phyloP scores from a whole-genome alignment of 306 rosid species.

The Gastrolobium bilobum region DNA sequence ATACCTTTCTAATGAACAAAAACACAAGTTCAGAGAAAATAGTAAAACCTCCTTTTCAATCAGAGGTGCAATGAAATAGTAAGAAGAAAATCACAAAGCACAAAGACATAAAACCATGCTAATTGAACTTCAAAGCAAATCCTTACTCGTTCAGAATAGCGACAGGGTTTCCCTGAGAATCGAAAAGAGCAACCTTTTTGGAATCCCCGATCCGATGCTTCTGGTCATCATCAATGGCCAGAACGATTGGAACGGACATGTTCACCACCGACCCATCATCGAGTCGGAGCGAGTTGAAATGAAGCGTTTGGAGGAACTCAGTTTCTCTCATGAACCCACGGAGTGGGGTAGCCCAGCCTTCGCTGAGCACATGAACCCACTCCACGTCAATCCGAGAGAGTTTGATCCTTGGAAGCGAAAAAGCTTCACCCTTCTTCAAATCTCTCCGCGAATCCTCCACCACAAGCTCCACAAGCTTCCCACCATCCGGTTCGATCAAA shows the following conservation, averaged over 20 bases:
- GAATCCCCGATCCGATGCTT: slow-evolving; percentile 79
- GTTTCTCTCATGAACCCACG: slow-evolving; percentile 90
- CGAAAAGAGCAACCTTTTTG: slow-evolving; percentile 80
- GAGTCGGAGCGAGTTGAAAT: slow-evolving; percentile 91
- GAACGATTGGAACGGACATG: slow-evolving; percentile 93
- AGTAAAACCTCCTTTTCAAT: not conserved
- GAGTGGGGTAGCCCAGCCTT: slow-evolving; percentile 98
- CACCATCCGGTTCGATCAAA: slow-evolving; percentile 94
- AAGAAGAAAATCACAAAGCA: not conserved
- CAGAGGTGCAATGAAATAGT: not conserved
- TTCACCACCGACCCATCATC: slow-evolving; percentile 81
- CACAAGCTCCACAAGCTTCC: slow-evolving; percentile 84
- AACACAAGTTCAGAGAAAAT: not conserved
- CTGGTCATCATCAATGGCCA: slow-evolving; percentile 89
- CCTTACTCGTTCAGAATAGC: slow-evolving; percentile 90
- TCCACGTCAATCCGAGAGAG: slow-evolving; percentile 78
- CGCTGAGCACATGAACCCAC: slow-evolving; percentile 96
- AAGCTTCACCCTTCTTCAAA: slow-evolving; percentile 72
- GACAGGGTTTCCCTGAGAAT: slow-evolving; percentile 66
- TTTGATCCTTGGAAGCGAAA: slow-evolving; percentile 69
- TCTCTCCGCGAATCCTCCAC: slow-evolving; percentile 63
- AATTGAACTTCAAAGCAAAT: not conserved
- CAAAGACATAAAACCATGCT: not conserved
- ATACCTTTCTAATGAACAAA: not conserved
- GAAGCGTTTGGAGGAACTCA: slow-evolving; percentile 99